These are phyloP conservation scores for Chlorella ohadii DNA, from an alignment of 139 green algal genomes.

Conservation along the genomic window DNA sequence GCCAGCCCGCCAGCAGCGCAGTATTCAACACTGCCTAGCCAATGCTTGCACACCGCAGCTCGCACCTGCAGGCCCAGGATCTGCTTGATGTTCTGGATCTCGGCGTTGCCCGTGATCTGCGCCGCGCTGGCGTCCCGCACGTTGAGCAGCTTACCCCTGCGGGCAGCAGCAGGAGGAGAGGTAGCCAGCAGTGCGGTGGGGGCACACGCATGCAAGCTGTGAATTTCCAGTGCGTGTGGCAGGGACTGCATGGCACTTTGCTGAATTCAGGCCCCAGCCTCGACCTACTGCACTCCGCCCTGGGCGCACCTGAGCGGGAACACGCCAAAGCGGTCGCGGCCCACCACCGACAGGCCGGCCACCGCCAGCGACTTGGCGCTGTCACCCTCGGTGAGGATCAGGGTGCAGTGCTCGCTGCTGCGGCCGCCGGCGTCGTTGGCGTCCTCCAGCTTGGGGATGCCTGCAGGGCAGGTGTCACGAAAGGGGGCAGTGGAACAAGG, in stretches of 20 bases:
- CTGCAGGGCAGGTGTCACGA: too few species aligned
- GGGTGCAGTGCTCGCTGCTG: slow-evolving; percentile 91
- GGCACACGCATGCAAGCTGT: too few species aligned
- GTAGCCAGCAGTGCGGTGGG: too few species aligned
- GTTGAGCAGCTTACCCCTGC: slow-evolving; percentile 98
- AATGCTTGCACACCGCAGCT: too few species aligned
- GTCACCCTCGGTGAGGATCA: slow-evolving; percentile 99
- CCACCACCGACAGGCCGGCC: slow-evolving; percentile 93
- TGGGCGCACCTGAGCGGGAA: slow-evolving; percentile 90
- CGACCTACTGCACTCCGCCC: neutral
- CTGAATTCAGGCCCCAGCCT: neutral
- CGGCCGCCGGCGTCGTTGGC: slow-evolving; percentile 95
- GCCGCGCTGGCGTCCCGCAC: slow-evolving; percentile 92
- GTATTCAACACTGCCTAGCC: too few species aligned
- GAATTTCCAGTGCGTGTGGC: too few species aligned
- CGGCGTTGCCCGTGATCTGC: slow-evolving; percentile 94
- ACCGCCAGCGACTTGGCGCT: slow-evolving; percentile 97
- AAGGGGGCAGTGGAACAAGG: neutral
- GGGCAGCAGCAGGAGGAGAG: neutral
- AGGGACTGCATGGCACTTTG: too few species aligned
- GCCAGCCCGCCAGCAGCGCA: too few species aligned
- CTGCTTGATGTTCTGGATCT: slow-evolving; percentile 99
- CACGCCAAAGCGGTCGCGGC: slow-evolving; percentile 95
- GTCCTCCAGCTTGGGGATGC: slow-evolving; percentile 98
- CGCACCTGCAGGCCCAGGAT: slow-evolving; percentile 90